A percentile compares a stretch with the other conserved stretches of the same genome.
These are phyloP conservation scores for Paraglomus occultum DNA, from an alignment of 192 early-diverging fungal species.

Conservation along the genomic window DNA sequence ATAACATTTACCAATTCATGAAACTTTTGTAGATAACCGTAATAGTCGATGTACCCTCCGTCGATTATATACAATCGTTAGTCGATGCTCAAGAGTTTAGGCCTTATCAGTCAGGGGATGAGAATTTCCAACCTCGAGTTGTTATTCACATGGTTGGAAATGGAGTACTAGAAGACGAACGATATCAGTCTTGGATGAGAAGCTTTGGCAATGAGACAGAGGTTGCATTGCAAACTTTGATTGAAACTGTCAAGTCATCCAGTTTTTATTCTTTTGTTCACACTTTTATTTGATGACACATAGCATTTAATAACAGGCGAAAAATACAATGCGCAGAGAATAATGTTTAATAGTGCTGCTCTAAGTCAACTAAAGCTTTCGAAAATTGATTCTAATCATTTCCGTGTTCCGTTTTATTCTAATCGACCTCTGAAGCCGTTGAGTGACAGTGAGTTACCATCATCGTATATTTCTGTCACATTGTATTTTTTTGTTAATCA, in stretches of 20 bases:
- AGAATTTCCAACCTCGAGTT: conserved; percentile 36
- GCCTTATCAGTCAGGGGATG: conserved; percentile 33
- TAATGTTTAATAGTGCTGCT: conserved; percentile 66
- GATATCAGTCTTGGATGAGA: conserved; percentile 74
- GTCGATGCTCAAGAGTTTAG: conserved; percentile 43
- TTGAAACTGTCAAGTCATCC: too few species aligned
- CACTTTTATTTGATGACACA: not conserved
- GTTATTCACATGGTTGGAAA: conserved; percentile 71
- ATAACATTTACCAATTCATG: conserved; percentile 1
- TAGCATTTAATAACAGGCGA: conserved; percentile 72
- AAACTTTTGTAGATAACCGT: conserved; percentile 50
- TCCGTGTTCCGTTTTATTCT: conserved; percentile 68
- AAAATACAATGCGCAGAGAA: conserved; percentile 60
- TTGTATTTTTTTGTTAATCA: not conserved
- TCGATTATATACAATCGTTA: conserved; percentile 52
- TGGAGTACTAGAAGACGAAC: conserved; percentile 57
- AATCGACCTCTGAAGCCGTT: conserved; percentile 42
- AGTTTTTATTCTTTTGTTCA: too few species aligned
- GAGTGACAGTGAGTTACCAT: not conserved
- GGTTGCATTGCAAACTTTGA: conserved; percentile 30
- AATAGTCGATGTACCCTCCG: conserved; percentile 65
- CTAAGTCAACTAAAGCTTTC: conserved; percentile 64
- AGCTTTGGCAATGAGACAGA: conserved; percentile 65
- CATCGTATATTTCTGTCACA: too few species aligned
- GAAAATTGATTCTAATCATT: conserved; percentile 59